Conservation (phyloP, 2,329 filamentous ascomycete genomes). For the Ophiostoma sp. region DNA sequence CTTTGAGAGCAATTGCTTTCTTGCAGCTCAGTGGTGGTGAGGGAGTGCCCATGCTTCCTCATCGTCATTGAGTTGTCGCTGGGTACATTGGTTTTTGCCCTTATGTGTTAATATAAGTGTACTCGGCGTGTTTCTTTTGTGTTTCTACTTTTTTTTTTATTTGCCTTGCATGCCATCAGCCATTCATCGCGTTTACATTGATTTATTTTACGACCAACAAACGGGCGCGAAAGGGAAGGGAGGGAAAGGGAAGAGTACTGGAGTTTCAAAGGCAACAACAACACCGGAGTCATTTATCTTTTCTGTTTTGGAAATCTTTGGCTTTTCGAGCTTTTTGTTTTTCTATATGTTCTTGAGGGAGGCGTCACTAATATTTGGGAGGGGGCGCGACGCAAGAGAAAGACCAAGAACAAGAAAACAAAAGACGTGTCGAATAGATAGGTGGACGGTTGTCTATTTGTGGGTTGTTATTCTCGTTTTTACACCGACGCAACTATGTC, state of each 20-base stretch:
- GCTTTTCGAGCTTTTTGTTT: constrained; percentile 10
- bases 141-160: background rate
- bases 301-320: constrained; percentile 1
- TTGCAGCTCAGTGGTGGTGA: background rate
- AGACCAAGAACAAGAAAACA: constrained; percentile 3
- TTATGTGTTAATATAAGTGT: background rate
- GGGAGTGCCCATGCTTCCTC: background rate
- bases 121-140: background rate
- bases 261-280: background rate
- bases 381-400: background rate
- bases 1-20: constrained; percentile 14
- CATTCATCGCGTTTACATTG: constrained; percentile 9
- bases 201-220: background rate
- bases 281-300: constrained; percentile 1
- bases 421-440: background rate
- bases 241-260: background rate
- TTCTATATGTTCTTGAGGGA: background rate
- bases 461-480: background rate
- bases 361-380: constrained; percentile 10
- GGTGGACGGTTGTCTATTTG: background rate
- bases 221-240: background rate
- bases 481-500: background rate
- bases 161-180: constrained; percentile 15
- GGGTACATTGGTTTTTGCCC: background rate
- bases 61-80: background rate